A percentile compares a stretch with the other conserved stretches of the same genome.
phyloP scores from a whole-genome alignment of 1,139 yeast genomes.

The Blastobotrys indianensis region DNA sequence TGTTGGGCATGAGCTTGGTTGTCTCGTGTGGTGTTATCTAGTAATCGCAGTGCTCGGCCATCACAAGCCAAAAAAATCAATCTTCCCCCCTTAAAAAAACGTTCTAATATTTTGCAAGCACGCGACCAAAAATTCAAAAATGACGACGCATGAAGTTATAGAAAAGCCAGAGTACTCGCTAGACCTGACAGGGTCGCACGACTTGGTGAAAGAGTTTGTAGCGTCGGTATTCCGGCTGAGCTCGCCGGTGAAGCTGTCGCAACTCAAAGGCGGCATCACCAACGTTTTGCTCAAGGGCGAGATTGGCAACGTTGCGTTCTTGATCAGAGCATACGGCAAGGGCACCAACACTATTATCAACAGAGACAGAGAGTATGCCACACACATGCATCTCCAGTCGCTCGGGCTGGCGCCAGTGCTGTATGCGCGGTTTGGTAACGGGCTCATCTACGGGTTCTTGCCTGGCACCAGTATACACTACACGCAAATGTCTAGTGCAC shows the following conservation, averaged over 20 bases:
- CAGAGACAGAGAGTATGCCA: conserved; percentile 68
- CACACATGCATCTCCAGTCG: conserved; percentile 58
- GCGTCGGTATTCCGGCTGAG: conserved; percentile 5
- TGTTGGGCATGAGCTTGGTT: too few relatives aligned
- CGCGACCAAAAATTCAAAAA: too few relatives aligned
- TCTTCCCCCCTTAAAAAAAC: too few relatives aligned
- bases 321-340: conserved; percentile 69
- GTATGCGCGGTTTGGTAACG: conserved; percentile 65
- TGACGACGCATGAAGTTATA: conserved; percentile 1
- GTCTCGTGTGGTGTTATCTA: too few relatives aligned
- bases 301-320: conserved; percentile 34
- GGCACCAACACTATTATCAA: conserved; percentile 72
- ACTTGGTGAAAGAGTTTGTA: conserved; percentile 7
- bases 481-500: conserved; percentile 45
- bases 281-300: conserved; percentile 58
- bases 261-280: conserved; percentile 74
- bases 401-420: conserved; percentile 64
- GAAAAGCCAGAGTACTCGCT: conserved; percentile 9
- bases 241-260: conserved; percentile 23
- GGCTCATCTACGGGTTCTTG: conserved; percentile 64
- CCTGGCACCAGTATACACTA: conserved; percentile 61
- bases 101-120: too few relatives aligned
- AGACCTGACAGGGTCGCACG: conserved; percentile 11
- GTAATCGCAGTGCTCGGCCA: too few relatives aligned
- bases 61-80: too few relatives aligned